Base-by-base conservation (phyloP, 2,329 filamentous ascomycete genomes). In the Trichoderma asperellum region DNA sequence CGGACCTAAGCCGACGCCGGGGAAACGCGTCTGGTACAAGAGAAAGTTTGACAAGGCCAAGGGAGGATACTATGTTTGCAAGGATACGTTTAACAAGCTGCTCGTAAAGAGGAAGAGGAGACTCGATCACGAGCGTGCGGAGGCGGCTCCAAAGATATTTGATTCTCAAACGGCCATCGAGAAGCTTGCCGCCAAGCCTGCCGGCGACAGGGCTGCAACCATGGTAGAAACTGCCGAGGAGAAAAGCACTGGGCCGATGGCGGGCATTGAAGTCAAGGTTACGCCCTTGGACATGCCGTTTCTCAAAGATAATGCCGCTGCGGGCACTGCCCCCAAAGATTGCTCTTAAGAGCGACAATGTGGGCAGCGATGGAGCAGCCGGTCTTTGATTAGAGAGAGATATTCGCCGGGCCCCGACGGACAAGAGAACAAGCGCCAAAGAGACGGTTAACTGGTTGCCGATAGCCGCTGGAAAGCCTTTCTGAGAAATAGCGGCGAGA, bases 171-270 rank as follows among this genome's bases (percentile, higher is more conserved):
- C 40, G 29, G 52, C 37, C 12, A 59, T 52, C 18, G 35, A 67
- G 2, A 59, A 40, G 32, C 64, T 67, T 47, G 64, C 64, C 2
- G 55, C 55, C 55, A 37, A 53, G n/a, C 32, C 64, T n/a, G 27
- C 21, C 37, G 14, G 11, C 5, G 16, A 18, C 7, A 35, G 18
- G 18, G 24, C 18, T 24, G 32, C 16, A 59, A 14, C 32, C 10
- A 5, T 29, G 55, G 55, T 37, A 18, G 35, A 59, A 21, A 5
- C 11, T 21, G 18, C 32, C 3, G n/a, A 43, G 35, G 35, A 7
- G 11, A 59, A 59, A 18, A 14, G 12, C 21, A 4, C 16, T 2
- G 35, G 57, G 1, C 29, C 35, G n/a, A 29, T 43, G 57, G 2
- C 35, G 35, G 18, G 21, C 21, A 14, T 59, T 16, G 57, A 59